A percentile compares a stretch with the other conserved stretches of the same genome.
phyloP scores from a whole-genome alignment of 345 rosid genomes.

The Salix viminalis region DNA sequence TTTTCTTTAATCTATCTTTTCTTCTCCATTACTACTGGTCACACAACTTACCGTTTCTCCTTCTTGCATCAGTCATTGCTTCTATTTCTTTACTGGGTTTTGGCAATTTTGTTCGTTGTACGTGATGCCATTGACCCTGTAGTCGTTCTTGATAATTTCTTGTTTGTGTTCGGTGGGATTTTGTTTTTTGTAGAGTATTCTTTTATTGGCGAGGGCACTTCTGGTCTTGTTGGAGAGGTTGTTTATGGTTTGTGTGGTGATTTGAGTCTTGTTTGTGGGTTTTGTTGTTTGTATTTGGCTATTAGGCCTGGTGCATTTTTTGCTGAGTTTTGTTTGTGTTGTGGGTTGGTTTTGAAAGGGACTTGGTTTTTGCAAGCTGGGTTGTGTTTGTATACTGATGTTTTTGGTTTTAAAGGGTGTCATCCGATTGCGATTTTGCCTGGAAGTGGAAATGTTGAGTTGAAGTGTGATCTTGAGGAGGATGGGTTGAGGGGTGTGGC shows the following conservation, averaged over 20 bases:
- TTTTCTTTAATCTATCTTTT: constrained; percentile 45
- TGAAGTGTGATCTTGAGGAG: constrained; percentile 49
- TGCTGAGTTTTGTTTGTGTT: constrained; percentile 43
- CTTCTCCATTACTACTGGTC: constrained; percentile 34
- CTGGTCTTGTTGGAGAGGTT: constrained; percentile 28
- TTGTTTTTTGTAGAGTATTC: constrained; percentile 44
- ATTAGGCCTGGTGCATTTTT: constrained; percentile 45
- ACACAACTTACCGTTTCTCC: constrained; percentile 45
- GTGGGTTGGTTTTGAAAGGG: constrained; percentile 49
- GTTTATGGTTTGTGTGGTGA: constrained; percentile 37
- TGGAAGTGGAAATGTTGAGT: constrained; percentile 29
- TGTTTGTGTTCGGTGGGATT: constrained; percentile 30
- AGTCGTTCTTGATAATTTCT: constrained; percentile 26
- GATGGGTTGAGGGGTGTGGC: constrained; percentile 53
- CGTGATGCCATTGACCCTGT: constrained; percentile 28
- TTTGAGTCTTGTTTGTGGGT: constrained; percentile 44
- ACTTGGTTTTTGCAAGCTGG: constrained; percentile 55
- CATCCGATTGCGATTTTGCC: constrained; percentile 22
- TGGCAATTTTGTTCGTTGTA: constrained; percentile 31
- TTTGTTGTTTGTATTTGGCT: constrained; percentile 46
- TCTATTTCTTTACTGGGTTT: constrained; percentile 44
- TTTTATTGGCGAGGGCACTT: constrained; percentile 36
- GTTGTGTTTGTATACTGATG: constrained; percentile 42
- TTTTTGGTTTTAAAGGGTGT: constrained; percentile 45
- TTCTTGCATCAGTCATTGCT: constrained; percentile 40